Base-by-base conservation (phyloP, 2,329 filamentous ascomycete genomes). In the Nemania abortiva region DNA sequence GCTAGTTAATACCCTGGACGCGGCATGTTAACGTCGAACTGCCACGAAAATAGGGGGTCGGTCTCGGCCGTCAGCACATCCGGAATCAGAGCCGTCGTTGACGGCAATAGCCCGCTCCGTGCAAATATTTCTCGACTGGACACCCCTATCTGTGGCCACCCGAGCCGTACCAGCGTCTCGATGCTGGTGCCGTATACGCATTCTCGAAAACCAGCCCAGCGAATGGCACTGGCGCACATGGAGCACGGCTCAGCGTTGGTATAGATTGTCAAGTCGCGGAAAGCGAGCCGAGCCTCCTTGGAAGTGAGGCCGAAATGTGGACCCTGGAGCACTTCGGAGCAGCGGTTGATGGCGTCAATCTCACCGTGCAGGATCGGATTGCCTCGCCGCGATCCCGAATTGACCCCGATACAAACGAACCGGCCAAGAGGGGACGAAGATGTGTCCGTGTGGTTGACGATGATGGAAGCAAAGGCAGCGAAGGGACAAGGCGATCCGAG, bases 171-270 rank as follows among this genome's bases (percentile, higher is more conserved):
- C 11, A 50, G 18, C 6, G 47, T 50, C 47, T 50, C 47, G 47
- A 50, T 50, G 47, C 47, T 50, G 47, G 47, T 50, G n/a, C 47
- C 47, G 20, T 50, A 50, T n/a, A 50, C 47, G n/a, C 47, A 50
- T 18, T 50, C 47, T 4, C 47, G 47, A 50, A 50, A 50, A 18
- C 47, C 47, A 18, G 47, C 47, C 47, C 47, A 50, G 47, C 47
- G 47, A 50, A 50, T 50, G 20, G 47, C 47, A 24, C 47, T 50
- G 47, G 47, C 47, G 47, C 47, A 50, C 47, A 50, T 50, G 20
- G 47, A 18, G 47, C 47, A 50, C 47, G 47, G 47, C 47, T 50
- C 47, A 24, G 9, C 47, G n/a, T 50, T 50, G n/a, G 47, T 50
- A 18, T 50, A 50, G 18, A 50, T 7, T n/a, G 47, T 50, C 11